phyloP scores from a whole-genome alignment of 768 basidiomycete genomes.

The Mycena albidolilacea region DNA sequence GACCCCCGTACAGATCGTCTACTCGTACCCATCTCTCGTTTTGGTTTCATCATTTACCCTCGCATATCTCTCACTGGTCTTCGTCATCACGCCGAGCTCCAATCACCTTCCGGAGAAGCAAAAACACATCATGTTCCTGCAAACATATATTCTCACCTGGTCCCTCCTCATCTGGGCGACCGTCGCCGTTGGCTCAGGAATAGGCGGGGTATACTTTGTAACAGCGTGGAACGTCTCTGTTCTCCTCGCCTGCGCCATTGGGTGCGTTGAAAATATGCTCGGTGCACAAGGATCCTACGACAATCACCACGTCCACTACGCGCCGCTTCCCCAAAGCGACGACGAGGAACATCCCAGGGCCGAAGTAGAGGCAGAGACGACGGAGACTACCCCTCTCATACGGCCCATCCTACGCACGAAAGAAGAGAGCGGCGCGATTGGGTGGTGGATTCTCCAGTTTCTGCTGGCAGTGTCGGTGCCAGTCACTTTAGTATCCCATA shows the following conservation, averaged over 20 bases:
- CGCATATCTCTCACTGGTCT: constrained; percentile 63
- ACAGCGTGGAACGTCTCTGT: constrained; percentile 68
- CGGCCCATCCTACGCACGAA: constrained; percentile 28
- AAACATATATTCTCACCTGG: constrained; percentile 74
- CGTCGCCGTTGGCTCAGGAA: constrained; percentile 54
- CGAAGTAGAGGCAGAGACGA: constrained; percentile 50
- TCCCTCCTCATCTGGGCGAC: constrained; percentile 68
- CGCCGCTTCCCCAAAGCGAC: constrained; percentile 41
- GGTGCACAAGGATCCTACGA: constrained; percentile 34
- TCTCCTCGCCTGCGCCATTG: constrained; percentile 60
- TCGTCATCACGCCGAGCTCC: constrained; percentile 56
- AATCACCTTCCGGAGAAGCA: constrained; percentile 56
- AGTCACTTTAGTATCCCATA: constrained; percentile 66
- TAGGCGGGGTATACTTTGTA: constrained; percentile 72
- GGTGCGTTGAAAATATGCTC: constrained; percentile 51
- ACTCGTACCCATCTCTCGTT: constrained; percentile 70
- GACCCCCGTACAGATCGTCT: constrained; percentile 64
- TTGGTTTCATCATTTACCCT: constrained; percentile 64
- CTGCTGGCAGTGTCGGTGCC: constrained; percentile 68
- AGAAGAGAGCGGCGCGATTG: constrained; percentile 47
- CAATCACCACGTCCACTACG: constrained; percentile 44
- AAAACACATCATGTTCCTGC: constrained; percentile 66
- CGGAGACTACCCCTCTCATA: constrained; percentile 73
- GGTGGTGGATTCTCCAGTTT: constrained; percentile 74
- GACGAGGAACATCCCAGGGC: constrained; percentile 26